Conservation (phyloP, 2,329 filamentous ascomycete species). For the Aspergillus proliferans region DNA sequence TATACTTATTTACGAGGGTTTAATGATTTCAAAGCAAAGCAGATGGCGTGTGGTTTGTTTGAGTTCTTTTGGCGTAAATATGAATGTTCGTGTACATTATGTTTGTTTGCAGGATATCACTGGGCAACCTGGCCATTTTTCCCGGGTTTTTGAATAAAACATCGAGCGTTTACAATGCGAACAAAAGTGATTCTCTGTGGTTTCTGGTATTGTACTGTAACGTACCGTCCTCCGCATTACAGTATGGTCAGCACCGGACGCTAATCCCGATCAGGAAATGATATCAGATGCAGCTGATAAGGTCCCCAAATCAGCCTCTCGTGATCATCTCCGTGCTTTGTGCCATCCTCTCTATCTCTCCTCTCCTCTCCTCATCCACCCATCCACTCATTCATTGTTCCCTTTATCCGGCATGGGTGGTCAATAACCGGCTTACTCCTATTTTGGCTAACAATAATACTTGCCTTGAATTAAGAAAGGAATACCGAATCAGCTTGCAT, state of each 20-base stretch:
- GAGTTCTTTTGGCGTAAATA: constrained; percentile 12
- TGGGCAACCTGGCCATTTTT: neutral
- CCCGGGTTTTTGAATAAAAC: neutral
- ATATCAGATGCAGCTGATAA: constrained; percentile 5
- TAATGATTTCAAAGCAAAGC: constrained; percentile 6
- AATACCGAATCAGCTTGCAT: neutral
- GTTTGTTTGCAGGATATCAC: neutral
- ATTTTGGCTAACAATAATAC: neutral
- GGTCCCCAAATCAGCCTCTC: neutral
- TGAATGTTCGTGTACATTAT: constrained; percentile 9
- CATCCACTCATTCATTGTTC: neutral
- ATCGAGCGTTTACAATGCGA: neutral
- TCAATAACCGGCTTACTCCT: constrained; percentile 5
- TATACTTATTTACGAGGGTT: constrained; percentile 3
- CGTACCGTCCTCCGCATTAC: too few relatives aligned
- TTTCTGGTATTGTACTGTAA: too few relatives aligned
- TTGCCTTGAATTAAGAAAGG: neutral
- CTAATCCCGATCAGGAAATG: too few relatives aligned
- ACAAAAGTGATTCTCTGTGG: too few relatives aligned
- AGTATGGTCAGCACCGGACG: too few relatives aligned
- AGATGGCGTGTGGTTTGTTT: constrained; percentile 8
- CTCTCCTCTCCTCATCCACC: constrained; percentile 1
- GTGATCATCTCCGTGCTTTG: too few relatives aligned
- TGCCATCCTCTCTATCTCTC: neutral
- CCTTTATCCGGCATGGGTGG: constrained; percentile 5